Evolutionary conservation across 2,329 filamentous ascomycete genomes (phyloP).

Genomic region (Colletotrichum chrysophilum): DNA sequence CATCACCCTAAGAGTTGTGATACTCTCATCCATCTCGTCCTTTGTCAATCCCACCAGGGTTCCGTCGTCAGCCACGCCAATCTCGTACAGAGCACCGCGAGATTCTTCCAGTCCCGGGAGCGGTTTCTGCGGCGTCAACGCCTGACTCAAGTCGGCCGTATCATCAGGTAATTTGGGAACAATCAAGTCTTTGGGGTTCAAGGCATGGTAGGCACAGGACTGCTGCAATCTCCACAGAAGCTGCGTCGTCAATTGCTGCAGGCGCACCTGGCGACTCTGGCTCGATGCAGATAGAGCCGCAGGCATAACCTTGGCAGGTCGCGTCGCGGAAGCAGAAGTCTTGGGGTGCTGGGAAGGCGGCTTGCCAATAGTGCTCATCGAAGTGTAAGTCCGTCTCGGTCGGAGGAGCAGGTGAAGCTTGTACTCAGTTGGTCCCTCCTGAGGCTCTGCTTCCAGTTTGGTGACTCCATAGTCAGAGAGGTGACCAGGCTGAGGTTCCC

Average conservation of each 20-base stretch:
- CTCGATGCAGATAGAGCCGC: constrained; percentile 47
- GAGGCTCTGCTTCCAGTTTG: constrained; percentile 86
- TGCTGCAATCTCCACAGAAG: constrained; percentile 94
- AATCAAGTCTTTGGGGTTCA: constrained; percentile 75
- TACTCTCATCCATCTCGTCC: constrained; percentile 91
- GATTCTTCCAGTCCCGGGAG: constrained; percentile 89
- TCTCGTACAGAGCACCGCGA: constrained; percentile 91
- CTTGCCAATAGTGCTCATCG: constrained; percentile 65
- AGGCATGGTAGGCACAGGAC: constrained; percentile 88
- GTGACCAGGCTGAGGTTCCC: constrained; percentile 40
- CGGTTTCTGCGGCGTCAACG: constrained; percentile 59
- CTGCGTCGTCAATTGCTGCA: constrained; percentile 94
- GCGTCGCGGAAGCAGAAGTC: constrained; percentile 29
- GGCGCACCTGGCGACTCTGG: constrained; percentile 79
- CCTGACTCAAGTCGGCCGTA: constrained; percentile 47
- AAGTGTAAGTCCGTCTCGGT: constrained; percentile 74
- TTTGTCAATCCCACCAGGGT: constrained; percentile 85
- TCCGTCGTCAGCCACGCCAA: constrained; percentile 94
- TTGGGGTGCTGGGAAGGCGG: constrained; percentile 26
- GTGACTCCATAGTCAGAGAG: constrained; percentile 70
- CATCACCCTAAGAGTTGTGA: constrained; percentile 86
- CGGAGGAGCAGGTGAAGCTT: constrained; percentile 90
- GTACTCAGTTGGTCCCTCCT: constrained; percentile 94
- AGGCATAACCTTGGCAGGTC: constrained; percentile 2
- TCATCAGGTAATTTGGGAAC: constrained; percentile 77